Base-by-base conservation (phyloP, 2,329 filamentous ascomycete genomes). In the Colletotrichum sp. region DNA sequence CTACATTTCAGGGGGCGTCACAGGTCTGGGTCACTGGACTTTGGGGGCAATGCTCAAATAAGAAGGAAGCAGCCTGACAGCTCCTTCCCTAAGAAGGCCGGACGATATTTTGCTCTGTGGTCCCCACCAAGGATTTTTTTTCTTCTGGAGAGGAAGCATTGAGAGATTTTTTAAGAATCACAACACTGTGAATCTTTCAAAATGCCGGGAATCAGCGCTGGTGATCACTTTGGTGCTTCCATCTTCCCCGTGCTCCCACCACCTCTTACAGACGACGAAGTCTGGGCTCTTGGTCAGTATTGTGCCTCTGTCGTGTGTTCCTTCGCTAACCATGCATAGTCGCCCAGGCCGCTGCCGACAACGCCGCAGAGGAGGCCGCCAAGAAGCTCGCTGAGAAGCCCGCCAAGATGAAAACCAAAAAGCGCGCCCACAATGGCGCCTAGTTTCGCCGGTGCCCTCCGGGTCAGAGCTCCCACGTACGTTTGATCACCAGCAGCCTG, bases 251-350 rank as follows among this genome's bases (percentile, higher is more conserved):
- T 1, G 36, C 4, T 9, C 36, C 0, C 36, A 9, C 36, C 36
- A 9, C 8, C 36, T 0, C 7, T 39, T 39, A 39, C 36, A 5
- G 4, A 39, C 2, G 36, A 39, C 8, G 36, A 39, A 39, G 0
- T 39, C 16, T 16, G 2, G 5, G 36, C 16, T 0, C 36, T 39
- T 16, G 3, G 36, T 39, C 4, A 39, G 36, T 10, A 44, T 44
- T 5, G 0, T 44, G 5, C 0, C 36, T 0, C 16, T 39, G 0
- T 44, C 36, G 36, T 44, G 16, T 9, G 36, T 44, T 44, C 0
- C 36, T 44, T 44, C 0, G 1, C 36, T 44, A 18, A 44, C 8
- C 0, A 3, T 44, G 36, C 4, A n/a, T n/a, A 44, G 36, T 44
- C 36, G 36, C 36, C 36, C 8, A 10, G 16, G 36, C 8, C 16